phyloP scores from a whole-genome alignment of 331 rosid genomes.

The Malus hybrid region DNA sequence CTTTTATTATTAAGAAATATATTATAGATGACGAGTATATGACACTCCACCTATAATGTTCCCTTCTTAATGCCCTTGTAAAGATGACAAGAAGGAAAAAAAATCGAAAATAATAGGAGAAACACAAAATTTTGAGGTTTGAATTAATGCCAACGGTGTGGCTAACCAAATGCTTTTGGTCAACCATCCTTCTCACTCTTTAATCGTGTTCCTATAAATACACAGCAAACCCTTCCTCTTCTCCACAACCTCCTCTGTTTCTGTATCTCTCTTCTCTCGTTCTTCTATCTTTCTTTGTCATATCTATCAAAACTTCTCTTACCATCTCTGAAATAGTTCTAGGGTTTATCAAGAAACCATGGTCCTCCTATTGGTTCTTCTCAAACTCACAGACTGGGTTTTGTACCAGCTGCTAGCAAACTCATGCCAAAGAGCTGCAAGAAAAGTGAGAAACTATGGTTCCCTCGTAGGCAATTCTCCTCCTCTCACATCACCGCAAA shows the following conservation, averaged over 20 bases:
- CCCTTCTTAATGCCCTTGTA: constrained; percentile 7
- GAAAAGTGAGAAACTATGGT: constrained; percentile 50
- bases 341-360: constrained; percentile 4
- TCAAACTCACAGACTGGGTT: constrained; percentile 47
- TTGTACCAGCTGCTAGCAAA: constrained; percentile 58
- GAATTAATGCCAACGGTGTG: constrained; percentile 60
- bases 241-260: constrained; percentile 16
- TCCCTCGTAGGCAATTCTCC: constrained; percentile 25
- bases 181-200: constrained; percentile 20
- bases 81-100: neutral
- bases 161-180: constrained; percentile 48
- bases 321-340: neutral
- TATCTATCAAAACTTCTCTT: neutral
- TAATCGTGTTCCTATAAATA: constrained; percentile 41
- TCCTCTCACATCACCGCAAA: constrained; percentile 16
- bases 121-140: neutral
- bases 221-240: constrained; percentile 7
- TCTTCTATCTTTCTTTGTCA: neutral
- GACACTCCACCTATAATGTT: too few relatives aligned
- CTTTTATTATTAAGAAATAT: too few relatives aligned
- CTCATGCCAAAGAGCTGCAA: constrained; percentile 59
- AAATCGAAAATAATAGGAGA: neutral
- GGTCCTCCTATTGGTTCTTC: constrained; percentile 47
- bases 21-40: too few relatives aligned
- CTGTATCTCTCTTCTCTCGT: neutral